Base-by-base conservation (phyloP, 176 grass and related monocot genomes). In the Avena sativa region DNA sequence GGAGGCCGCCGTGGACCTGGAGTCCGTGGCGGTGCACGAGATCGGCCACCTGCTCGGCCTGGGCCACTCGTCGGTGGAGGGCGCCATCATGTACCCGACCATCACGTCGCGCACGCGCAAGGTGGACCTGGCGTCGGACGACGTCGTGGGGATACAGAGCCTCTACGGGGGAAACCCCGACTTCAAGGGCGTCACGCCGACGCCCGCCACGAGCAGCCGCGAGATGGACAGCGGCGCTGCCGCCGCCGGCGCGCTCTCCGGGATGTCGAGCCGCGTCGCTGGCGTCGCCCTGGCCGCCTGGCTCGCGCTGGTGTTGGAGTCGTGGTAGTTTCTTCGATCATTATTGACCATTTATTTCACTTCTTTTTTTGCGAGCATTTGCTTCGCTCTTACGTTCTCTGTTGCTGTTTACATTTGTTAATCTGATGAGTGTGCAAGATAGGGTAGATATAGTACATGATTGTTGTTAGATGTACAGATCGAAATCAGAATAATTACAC, bases 1-100 rank as follows among this genome's bases (percentile, higher is more conserved):
- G 5, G 52, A 52, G 20, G 80, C 2, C 9, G 97, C 97, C 23
- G 82, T 99, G 0, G 97, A 99, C 84, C 86, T 99, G 38, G 97
- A 98, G 80, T 98, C 96, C 1, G 96, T 98, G 64, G 96, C 92
- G 2, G 97, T 99, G 87, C 97, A 99, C 81, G 97, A 99, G 87
- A 99, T 99, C 69, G 97, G 94, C 1, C 97, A 99, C 84, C 88
- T 99, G 55, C 90, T 99, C 12, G 97, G 97, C 13, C 89, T 99
- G 0, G 94, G 89, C 8, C 94, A 99, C 94, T 86, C 94, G n/a
- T 28, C 85, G 23, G 87, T 84, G 67, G 10, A 28, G 62, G 79
- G 23, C 12, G 86, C 97, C 83, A 92, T 99, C 85, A 99, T 94
- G 97, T 99, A 87, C 85, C 97, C 97, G 23, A 86, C 86, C 64